Conservation (phyloP, 2,329 filamentous ascomycete species). For the Neofusicoccum sp. region DNA sequence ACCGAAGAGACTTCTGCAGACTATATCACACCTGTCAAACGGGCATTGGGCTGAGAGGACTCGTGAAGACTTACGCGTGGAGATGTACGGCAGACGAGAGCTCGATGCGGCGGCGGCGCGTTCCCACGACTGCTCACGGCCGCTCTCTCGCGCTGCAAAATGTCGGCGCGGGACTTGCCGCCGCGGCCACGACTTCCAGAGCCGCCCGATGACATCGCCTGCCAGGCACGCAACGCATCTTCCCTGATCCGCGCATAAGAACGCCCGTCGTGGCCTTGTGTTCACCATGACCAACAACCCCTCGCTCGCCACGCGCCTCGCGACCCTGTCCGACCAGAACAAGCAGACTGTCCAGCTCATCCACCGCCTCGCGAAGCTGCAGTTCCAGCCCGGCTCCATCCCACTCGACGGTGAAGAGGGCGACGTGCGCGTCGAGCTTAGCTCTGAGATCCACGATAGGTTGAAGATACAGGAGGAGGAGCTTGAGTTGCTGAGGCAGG, state of each 20-base stretch:
- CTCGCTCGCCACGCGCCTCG: conserved; percentile 49
- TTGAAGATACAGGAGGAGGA: conserved; percentile 80
- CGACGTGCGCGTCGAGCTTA: conserved; percentile 68
- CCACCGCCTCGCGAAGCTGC: conserved; percentile 58
- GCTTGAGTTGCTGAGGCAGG: conserved; percentile 74
- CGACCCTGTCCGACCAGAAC: conserved; percentile 53
- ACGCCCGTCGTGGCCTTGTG: conserved; percentile 4
- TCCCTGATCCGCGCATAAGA: background rate
- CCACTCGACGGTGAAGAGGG: conserved; percentile 61
- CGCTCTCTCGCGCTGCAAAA: conserved; percentile 5
- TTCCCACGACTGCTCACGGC: background rate
- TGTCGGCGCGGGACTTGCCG: conserved; percentile 14
- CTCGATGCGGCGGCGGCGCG: background rate
- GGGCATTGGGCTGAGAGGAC: background rate
- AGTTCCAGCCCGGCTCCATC: conserved; percentile 61
- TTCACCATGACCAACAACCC: conserved; percentile 35
- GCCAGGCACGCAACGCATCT: background rate
- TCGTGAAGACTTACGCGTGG: background rate
- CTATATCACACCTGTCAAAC: background rate
- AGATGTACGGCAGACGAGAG: background rate
- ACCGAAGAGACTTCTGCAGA: background rate
- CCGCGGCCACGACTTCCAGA: conserved; percentile 6
- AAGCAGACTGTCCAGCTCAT: conserved; percentile 56
- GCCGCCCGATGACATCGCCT: conserved; percentile 16
- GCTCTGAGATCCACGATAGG: conserved; percentile 74